Evolutionary conservation across 31 red algal genomes (phyloP), one percentile per base, ranked within the genome.

Genomic region (Asparagopsis taxiformis): DNA sequence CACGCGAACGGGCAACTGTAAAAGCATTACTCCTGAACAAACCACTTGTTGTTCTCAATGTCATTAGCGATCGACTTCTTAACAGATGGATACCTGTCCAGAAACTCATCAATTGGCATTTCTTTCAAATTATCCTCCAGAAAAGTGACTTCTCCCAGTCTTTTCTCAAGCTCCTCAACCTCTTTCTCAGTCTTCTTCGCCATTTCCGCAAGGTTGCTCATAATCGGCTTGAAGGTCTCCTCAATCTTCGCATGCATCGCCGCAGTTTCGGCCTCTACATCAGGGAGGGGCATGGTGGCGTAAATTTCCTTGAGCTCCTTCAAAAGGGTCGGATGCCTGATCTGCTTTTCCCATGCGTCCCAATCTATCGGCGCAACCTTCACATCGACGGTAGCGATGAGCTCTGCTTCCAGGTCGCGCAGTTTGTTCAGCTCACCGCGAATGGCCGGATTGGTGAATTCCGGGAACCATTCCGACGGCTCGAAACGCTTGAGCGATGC

Each of bases 61-160:
- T 86, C 82, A 8, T 86, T 70, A 32, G 75, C 82, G 32, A 86
- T 65, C 15, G 58, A 75, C 34, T 71, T 68, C 64, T 86, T 86
- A 17, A 86, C 70, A 28, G 60, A 19, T 25, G 82, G 82, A 57
- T 68, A 76, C 82, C 48, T 75, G 3, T 75, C 71, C 31, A 86
- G 55, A 51, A 86, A 86, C 22, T 86, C 82, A 30, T 86, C 82
- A 22, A 76, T 36, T 1, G 82, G 50, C 38, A 86, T 33, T 2
- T 75, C 62, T 10, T 48, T 51, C 29, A 76, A 25, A 55, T 86
- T 86, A 63, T 86, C 82, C 21, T 44, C 30, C 36, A 86, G 31
- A 31, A 36, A 76, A 7, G 61, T 70, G 7, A 76, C 2, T 51
- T 86, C 82, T 48, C 51, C 71, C 16, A 48, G 52, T n/a, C 63